Conservation (phyloP, 2,329 filamentous ascomycete genomes). For the Trichoderma atrobrunneum region DNA sequence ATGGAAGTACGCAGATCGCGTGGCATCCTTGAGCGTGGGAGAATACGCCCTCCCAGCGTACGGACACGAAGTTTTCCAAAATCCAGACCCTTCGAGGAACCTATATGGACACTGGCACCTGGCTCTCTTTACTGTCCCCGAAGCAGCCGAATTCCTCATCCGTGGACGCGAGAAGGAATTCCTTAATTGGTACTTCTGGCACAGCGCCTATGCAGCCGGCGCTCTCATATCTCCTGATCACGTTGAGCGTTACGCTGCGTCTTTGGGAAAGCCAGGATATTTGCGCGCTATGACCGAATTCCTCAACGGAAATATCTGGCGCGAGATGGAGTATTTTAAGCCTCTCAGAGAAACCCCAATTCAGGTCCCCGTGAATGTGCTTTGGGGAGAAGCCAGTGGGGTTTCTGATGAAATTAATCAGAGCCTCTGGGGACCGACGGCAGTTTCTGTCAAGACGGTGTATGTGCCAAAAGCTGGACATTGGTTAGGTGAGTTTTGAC, state of each 20-base stretch:
- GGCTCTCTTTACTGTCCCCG: conserved; percentile 46
- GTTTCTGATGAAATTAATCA: conserved; percentile 19
- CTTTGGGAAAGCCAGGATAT: conserved; percentile 44
- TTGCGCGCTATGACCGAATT: conserved; percentile 39
- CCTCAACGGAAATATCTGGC: conserved; percentile 31
- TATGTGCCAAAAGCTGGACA: conserved; percentile 2
- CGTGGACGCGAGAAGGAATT: conserved; percentile 41
- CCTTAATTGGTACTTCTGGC: conserved; percentile 46
- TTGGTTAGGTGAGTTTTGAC: neutral
- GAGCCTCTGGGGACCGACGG: conserved; percentile 4
- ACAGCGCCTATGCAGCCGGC: conserved; percentile 41
- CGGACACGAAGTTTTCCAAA: conserved; percentile 36
- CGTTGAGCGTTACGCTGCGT: conserved; percentile 37
- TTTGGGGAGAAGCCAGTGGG: conserved; percentile 31
- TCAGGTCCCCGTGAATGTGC: conserved; percentile 24
- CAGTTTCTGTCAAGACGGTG: neutral
- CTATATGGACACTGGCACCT: conserved; percentile 42
- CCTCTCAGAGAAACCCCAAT: conserved; percentile 23
- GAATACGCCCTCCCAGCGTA: conserved; percentile 44
- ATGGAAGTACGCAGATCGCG: conserved; percentile 33
- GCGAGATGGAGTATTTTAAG: conserved; percentile 39
- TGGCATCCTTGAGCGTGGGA: conserved; percentile 36
- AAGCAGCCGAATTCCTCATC: conserved; percentile 47
- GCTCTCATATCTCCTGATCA: conserved; percentile 38
- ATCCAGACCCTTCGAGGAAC: conserved; percentile 36